Evolutionary conservation across 345 rosid species (phyloP).

Genomic region (Passiflora organensis): DNA sequence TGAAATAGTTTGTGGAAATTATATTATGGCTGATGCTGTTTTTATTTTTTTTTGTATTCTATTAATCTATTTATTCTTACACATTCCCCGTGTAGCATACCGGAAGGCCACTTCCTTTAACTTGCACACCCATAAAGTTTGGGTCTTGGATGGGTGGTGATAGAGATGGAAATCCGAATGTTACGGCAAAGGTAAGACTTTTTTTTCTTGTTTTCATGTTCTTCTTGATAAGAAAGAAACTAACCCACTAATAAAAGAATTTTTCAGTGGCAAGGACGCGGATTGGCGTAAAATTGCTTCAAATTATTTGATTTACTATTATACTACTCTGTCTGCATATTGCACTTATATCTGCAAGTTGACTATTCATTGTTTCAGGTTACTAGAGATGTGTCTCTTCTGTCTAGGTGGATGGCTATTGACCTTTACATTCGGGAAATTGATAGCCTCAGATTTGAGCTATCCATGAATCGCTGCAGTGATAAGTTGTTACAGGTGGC

Average conservation of each 20-base stretch:
- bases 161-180: slow-evolving; percentile 96
- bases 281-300: background rate
- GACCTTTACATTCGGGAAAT: slow-evolving; percentile 86
- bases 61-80: too few species aligned
- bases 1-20: slow-evolving; percentile 11
- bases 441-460: slow-evolving; percentile 89
- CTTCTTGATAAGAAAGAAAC: background rate
- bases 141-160: slow-evolving; percentile 99
- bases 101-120: slow-evolving; percentile 79
- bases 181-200: slow-evolving; percentile 69
- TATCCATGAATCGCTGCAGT: slow-evolving; percentile 73
- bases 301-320: background rate
- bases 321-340: slow-evolving; percentile 3
- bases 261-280: too few species aligned
- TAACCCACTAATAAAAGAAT: background rate
- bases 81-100: slow-evolving; percentile 43
- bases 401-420: slow-evolving; percentile 97
- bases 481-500: slow-evolving; percentile 62
- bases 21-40: background rate
- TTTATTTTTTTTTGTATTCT: background rate
- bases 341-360: slow-evolving; percentile 5
- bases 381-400: slow-evolving; percentile 83
- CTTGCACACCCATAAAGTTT: slow-evolving; percentile 82
- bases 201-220: background rate
- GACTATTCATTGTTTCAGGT: slow-evolving; percentile 52